Percentiles rank a stretch among this genome's conserved stretches.
Conservation (phyloP, 2,329 filamentous ascomycete genomes). For the Exophiala xenobiotica region DNA sequence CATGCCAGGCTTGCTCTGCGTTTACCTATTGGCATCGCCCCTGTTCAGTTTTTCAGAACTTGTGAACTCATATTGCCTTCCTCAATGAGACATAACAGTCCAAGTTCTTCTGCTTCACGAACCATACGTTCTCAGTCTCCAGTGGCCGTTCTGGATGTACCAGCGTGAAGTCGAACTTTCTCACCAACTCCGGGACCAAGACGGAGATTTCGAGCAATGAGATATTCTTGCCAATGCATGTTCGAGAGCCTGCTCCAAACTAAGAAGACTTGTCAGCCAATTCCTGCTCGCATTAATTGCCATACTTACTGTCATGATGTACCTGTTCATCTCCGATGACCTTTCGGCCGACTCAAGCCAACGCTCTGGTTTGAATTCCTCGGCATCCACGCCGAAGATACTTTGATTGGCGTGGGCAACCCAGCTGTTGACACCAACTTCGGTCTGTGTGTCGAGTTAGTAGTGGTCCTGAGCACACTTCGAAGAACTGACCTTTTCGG, state of each 20-base stretch:
- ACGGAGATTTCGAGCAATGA: conserved; percentile 20
- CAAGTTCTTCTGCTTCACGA: conserved; percentile 40
- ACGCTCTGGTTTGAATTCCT: conserved; percentile 66
- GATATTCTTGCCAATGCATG: conserved; percentile 25
- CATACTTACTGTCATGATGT: conserved; percentile 41
- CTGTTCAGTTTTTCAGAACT: too few species aligned
- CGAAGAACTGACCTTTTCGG: conserved; percentile 35
- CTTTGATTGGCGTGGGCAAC: conserved; percentile 47
- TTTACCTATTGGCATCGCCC: too few species aligned
- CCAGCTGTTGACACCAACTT: conserved; percentile 47
- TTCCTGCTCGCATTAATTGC: not conserved
- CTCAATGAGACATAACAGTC: conserved; percentile 21
- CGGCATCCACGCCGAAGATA: conserved; percentile 50
- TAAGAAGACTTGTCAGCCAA: conserved; percentile 5
- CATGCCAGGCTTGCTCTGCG: not conserved
- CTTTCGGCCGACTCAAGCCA: conserved; percentile 57
- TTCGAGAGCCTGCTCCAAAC: conserved; percentile 21
- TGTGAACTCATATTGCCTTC: conserved; percentile 8
- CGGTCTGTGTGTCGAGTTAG: conserved; percentile 23
- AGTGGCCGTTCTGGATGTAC: conserved; percentile 21
- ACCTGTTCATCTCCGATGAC: conserved; percentile 43
- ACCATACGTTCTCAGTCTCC: conserved; percentile 45
- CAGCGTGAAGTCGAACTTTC: conserved; percentile 25
- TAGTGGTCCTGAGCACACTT: not conserved
- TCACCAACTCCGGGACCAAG: conserved; percentile 25